Evolutionary conservation across 108 stramenopile genomes (phyloP).

Genomic region (Chaetoceros muelleri): DNA sequence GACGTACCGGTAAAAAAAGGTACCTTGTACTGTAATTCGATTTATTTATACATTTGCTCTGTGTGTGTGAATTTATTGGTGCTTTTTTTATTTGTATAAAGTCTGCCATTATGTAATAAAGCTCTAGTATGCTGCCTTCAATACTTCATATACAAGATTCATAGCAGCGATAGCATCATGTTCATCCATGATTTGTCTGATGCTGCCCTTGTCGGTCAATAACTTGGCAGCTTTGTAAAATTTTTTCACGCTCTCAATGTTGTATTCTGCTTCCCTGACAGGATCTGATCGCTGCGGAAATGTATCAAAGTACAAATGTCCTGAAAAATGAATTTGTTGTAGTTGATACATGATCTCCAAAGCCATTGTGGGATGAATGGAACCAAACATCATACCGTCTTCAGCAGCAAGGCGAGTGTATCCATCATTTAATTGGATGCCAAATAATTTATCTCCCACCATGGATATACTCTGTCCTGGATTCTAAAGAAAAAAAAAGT

Average conservation of each 20-base stretch:
- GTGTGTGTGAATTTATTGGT: too few species aligned
- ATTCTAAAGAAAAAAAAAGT: constrained; percentile 46
- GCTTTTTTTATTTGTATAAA: too few species aligned
- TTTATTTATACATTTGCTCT: too few species aligned
- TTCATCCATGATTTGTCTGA: constrained; percentile 30
- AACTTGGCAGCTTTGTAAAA: constrained; percentile 49
- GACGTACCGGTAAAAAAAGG: too few species aligned
- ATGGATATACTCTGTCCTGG: constrained; percentile 76
- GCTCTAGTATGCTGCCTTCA: too few species aligned
- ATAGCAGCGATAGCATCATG: constrained; percentile 72
- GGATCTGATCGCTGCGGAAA: constrained; percentile 82
- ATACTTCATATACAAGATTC: constrained; percentile 31
- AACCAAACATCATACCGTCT: constrained; percentile 85
- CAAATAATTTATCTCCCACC: constrained; percentile 73
- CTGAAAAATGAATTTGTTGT: constrained; percentile 40
- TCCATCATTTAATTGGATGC: constrained; percentile 71
- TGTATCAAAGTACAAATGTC: constrained; percentile 86
- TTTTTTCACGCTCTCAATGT: constrained; percentile 57
- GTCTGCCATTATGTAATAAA: too few species aligned
- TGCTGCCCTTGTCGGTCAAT: constrained; percentile 17
- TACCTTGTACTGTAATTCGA: too few species aligned
- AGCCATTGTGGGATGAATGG: constrained; percentile 70
- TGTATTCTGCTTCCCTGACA: constrained; percentile 69
- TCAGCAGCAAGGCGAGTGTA: constrained; percentile 78
- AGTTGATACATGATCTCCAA: constrained; percentile 76